phyloP scores from a whole-genome alignment of 192 early-diverging fungal species.

The Coemansia sp. region DNA sequence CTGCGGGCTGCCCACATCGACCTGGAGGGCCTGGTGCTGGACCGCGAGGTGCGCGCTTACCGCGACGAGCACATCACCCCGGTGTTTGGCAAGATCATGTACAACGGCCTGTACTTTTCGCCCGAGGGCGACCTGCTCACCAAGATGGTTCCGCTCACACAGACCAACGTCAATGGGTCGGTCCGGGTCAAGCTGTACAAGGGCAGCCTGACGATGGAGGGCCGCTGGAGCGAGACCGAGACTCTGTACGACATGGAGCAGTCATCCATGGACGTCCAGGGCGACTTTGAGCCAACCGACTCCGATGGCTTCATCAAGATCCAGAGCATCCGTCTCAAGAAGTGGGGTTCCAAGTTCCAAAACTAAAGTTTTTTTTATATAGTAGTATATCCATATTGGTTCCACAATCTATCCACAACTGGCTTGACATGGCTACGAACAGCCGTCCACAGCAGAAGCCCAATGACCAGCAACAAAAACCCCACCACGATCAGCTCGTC shows the following conservation, averaged over 20 bases:
- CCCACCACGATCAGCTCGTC: constrained; percentile 48
- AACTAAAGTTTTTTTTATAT: constrained; percentile 12
- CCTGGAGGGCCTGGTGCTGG: constrained; percentile 90
- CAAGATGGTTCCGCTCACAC: constrained; percentile 76
- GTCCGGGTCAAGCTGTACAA: constrained; percentile 97
- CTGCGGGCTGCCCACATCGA: constrained; percentile 94
- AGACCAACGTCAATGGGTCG: constrained; percentile 84
- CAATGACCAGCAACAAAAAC: constrained; percentile 41
- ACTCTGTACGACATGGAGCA: constrained; percentile 94
- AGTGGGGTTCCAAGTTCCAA: constrained; percentile 61
- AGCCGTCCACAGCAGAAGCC: constrained; percentile 42
- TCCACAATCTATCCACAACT: constrained; percentile 28
- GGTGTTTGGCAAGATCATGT: constrained; percentile 71
- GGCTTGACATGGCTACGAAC: constrained; percentile 32
- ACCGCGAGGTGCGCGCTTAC: constrained; percentile 91
- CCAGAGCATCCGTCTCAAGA: constrained; percentile 91
- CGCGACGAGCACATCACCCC: constrained; percentile 89
- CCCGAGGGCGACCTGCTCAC: constrained; percentile 91
- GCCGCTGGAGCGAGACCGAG: constrained; percentile 77
- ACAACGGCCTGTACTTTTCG: constrained; percentile 98
- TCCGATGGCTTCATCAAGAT: constrained; percentile 98
- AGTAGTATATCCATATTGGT: constrained; percentile 24
- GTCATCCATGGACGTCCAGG: constrained; percentile 91
- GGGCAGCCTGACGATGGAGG: constrained; percentile 86
- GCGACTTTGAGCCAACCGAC: constrained; percentile 88